A percentile compares a stretch with the other conserved stretches of the same genome.
These are phyloP conservation scores for Diaporthe citri DNA, from an alignment of 2,329 filamentous ascomycete genomes.

Conservation along the genomic window DNA sequence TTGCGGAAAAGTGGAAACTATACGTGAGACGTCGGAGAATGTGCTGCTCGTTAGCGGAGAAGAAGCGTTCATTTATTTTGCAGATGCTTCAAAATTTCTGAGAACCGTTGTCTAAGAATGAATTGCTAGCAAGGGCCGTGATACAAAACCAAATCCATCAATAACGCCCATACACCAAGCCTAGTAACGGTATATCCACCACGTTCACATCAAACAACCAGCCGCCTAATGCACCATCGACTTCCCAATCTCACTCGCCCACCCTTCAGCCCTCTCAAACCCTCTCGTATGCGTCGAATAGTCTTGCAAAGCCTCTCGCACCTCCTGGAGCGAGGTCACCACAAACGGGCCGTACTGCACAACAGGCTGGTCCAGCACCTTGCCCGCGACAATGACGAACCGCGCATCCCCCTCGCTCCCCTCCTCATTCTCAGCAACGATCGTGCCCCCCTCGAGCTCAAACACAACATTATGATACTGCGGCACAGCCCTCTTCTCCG, in stretches of 20 bases:
- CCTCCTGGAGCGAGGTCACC: conserved; percentile 77
- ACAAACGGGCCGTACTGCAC: conserved; percentile 91
- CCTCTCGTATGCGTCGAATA: conserved; percentile 81
- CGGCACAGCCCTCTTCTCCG: conserved; percentile 65
- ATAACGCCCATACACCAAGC: not conserved
- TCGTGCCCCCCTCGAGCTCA: conserved; percentile 79
- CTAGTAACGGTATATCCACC: not conserved
- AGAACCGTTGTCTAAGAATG: not conserved
- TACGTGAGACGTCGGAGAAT: too few relatives aligned
- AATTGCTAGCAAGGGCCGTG: not conserved
- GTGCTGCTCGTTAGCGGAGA: not conserved
- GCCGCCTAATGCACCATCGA: conserved; percentile 64
- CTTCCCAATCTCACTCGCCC: conserved; percentile 91
- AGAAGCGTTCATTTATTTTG: not conserved
- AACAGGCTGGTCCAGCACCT: conserved; percentile 83
- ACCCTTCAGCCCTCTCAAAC: conserved; percentile 82
- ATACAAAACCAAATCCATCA: not conserved
- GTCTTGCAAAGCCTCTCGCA: conserved; percentile 82
- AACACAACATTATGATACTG: conserved; percentile 93
- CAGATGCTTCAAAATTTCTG: not conserved
- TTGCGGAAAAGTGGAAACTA: not conserved
- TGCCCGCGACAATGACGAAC: conserved; percentile 81
- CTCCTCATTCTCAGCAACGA: conserved; percentile 77
- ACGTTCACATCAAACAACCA: not conserved
- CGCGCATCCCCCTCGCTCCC: conserved; percentile 70